Percentiles rank a stretch among this genome's conserved stretches.
Evolutionary conservation across 2,329 filamentous ascomycete genomes (phyloP).

Genomic region (Helicocarpus griseus): DNA sequence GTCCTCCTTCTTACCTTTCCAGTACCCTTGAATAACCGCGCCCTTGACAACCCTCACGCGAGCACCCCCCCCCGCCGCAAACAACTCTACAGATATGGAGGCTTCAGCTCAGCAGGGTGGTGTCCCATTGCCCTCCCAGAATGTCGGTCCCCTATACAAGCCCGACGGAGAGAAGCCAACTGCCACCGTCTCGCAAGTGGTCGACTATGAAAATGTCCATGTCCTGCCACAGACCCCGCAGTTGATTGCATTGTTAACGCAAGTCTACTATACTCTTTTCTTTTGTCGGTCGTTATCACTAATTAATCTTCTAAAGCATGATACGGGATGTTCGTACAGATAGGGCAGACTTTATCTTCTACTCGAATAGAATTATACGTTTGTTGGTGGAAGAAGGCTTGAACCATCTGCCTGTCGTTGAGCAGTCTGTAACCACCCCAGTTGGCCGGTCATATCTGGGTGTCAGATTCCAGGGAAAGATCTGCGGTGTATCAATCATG

Average conservation of each 20-base stretch:
- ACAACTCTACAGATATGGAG: background rate
- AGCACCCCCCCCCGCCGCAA: too few relatives aligned
- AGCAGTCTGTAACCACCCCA: conserved; percentile 81
- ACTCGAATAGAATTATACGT: conserved; percentile 95
- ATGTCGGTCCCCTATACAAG: conserved; percentile 71
- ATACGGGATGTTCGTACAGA: conserved; percentile 86
- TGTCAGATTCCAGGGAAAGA: conserved; percentile 93
- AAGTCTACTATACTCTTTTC: conserved; percentile 37
- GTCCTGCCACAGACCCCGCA: conserved; percentile 89
- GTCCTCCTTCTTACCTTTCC: too few relatives aligned
- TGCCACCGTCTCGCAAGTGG: conserved; percentile 77
- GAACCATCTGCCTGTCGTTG: conserved; percentile 87
- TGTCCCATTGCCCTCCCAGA: conserved; percentile 19
- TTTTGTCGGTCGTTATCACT: conserved; percentile 2
- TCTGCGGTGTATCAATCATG: conserved; percentile 98
- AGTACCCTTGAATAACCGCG: too few relatives aligned
- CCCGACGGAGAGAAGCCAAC: conserved; percentile 68
- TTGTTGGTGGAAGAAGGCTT: conserved; percentile 93
- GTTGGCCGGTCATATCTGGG: conserved; percentile 81
- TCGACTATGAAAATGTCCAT: conserved; percentile 77
- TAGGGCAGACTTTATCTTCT: conserved; percentile 97
- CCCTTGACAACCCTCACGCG: too few relatives aligned
- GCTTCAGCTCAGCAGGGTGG: conserved; percentile 5
- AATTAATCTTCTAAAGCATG: conserved; percentile 53
- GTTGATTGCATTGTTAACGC: conserved; percentile 95